Percentiles rank a stretch among this genome's conserved stretches.
These are phyloP conservation scores for Plasmodium gallinaceum DNA, from an alignment of 169 alveolate species.

Conservation along the genomic window DNA sequence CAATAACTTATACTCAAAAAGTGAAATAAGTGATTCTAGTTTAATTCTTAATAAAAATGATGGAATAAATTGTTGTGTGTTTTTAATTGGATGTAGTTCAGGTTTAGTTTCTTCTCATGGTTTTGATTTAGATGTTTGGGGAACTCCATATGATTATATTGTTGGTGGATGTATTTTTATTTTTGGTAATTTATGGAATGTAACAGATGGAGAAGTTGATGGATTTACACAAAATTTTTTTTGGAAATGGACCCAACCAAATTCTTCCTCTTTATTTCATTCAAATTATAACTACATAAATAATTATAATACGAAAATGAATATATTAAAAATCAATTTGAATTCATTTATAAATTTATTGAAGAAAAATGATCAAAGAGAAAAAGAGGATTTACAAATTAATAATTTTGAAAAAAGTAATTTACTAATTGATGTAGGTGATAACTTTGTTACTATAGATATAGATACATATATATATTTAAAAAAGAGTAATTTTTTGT, in stretches of 20 bases:
- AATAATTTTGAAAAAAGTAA: neutral
- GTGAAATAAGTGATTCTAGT: neutral
- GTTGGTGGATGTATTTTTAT: conserved; percentile 82
- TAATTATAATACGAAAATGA: conserved; percentile 8
- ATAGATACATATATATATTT: conserved; percentile 39
- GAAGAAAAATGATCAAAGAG: neutral
- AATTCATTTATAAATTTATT: conserved; percentile 29
- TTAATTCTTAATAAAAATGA: conserved; percentile 2
- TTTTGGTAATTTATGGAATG: conserved; percentile 82
- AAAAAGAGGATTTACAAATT: conserved; percentile 2
- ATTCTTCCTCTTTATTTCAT: conserved; percentile 70
- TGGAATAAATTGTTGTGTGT: conserved; percentile 78
- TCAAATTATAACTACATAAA: conserved; percentile 34
- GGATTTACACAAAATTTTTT: conserved; percentile 80
- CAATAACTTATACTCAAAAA: neutral
- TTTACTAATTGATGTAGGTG: conserved; percentile 28
- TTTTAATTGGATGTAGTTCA: conserved; percentile 84
- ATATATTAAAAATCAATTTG: conserved; percentile 18
- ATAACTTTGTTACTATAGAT: conserved; percentile 48
- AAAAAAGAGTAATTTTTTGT: conserved; percentile 50
- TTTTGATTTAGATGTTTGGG: conserved; percentile 77
- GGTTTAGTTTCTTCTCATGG: conserved; percentile 78
- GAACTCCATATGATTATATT: conserved; percentile 77
- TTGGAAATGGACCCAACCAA: conserved; percentile 86
- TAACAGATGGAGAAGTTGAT: conserved; percentile 84